Percentiles rank a stretch among this genome's conserved stretches.
These are phyloP conservation scores for Scortechinia acanthostroma DNA, from an alignment of 2,329 filamentous ascomycete genomes.

Conservation along the genomic window DNA sequence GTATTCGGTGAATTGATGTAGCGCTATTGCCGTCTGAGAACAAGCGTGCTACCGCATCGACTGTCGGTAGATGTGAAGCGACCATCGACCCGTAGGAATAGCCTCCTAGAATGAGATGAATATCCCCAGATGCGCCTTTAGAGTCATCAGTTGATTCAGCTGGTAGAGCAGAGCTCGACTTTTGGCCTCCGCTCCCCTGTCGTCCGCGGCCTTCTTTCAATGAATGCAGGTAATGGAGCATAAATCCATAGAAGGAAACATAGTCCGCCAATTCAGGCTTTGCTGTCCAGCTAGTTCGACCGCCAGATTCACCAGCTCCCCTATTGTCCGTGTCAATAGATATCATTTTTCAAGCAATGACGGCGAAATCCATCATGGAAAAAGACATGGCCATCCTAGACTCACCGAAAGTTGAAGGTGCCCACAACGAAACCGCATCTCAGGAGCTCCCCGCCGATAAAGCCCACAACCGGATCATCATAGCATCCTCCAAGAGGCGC, in stretches of 20 bases:
- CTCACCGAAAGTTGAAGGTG: slow-evolving; percentile 94
- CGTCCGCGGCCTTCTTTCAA: slow-evolving; percentile 26
- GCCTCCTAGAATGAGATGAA: slow-evolving; percentile 58
- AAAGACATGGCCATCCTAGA: too few species aligned
- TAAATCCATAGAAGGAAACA: slow-evolving; percentile 72
- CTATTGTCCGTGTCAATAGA: slow-evolving; percentile 29
- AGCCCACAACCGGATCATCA: slow-evolving; percentile 74
- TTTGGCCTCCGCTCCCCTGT: too few species aligned
- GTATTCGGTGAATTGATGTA: background rate
- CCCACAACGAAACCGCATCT: slow-evolving; percentile 67
- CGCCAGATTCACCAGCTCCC: slow-evolving; percentile 69
- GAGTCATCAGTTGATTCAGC: too few species aligned
- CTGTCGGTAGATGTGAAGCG: slow-evolving; percentile 62
- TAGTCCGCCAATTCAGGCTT: slow-evolving; percentile 79
- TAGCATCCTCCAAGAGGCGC: slow-evolving; percentile 78
- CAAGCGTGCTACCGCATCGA: slow-evolving; percentile 35
- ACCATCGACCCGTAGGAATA: slow-evolving; percentile 91
- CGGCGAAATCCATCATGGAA: background rate
- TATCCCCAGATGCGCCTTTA: slow-evolving; percentile 9
- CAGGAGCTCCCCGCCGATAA: slow-evolving; percentile 58
- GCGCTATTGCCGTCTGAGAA: background rate
- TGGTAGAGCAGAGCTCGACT: slow-evolving; percentile 2
- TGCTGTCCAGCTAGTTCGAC: slow-evolving; percentile 80
- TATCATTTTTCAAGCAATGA: background rate
- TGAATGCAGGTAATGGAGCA: slow-evolving; percentile 65